phyloP scores from a whole-genome alignment of 176 grass and related monocot genomes.

The Oryza coarctata region DNA sequence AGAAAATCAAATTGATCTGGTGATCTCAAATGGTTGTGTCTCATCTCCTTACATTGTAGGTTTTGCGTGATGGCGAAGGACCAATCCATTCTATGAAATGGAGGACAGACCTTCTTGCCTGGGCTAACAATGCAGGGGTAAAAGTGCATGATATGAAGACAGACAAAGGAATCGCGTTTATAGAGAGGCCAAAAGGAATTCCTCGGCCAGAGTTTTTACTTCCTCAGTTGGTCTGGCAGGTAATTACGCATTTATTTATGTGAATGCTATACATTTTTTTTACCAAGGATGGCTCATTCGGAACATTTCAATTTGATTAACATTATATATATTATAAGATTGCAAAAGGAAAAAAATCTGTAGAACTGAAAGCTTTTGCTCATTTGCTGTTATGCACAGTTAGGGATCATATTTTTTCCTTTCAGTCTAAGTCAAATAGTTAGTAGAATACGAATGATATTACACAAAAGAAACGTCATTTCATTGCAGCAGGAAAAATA shows the following conservation, averaged over 20 bases:
- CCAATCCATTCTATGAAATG: conserved; percentile 97
- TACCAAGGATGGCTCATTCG: background rate
- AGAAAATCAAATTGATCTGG: conserved; percentile 24
- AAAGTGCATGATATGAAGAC: conserved; percentile 96
- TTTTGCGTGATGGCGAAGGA: conserved; percentile 93
- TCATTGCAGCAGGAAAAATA: background rate
- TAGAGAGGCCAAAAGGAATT: conserved; percentile 91
- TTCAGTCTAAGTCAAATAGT: background rate
- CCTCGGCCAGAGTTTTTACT: conserved; percentile 77
- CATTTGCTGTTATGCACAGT: conserved; percentile 1
- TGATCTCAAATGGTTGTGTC: conserved; percentile 9
- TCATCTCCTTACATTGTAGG: conserved; percentile 37
- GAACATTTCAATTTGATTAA: background rate
- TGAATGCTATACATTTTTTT: background rate
- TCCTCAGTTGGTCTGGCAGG: conserved; percentile 98
- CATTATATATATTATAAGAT: background rate
- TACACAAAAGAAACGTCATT: background rate
- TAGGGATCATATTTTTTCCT: background rate
- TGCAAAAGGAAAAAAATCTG: conserved; percentile 6
- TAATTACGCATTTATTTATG: conserved; percentile 32
- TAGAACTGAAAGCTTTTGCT: background rate
- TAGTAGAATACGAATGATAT: background rate
- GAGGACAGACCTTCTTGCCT: conserved; percentile 90
- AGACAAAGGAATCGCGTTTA: conserved; percentile 86
- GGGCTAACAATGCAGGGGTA: conserved; percentile 89